Evolutionary conservation across 148 eudicot species (phyloP).

Genomic region (Suaeda aralocaspica): DNA sequence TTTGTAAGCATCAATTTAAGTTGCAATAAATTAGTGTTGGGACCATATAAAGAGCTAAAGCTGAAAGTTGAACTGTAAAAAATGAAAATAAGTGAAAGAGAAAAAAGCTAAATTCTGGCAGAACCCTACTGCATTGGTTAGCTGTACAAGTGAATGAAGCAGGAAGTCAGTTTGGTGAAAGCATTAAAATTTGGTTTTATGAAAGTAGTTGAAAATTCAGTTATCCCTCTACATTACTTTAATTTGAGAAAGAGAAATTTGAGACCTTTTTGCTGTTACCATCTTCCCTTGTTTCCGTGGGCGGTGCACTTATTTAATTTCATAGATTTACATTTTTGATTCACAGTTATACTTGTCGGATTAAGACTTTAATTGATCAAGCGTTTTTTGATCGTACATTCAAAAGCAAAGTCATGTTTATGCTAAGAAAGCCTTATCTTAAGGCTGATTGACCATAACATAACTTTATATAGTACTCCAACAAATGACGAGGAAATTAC

Average conservation of each 20-base stretch:
- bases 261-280: neutral
- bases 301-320: neutral
- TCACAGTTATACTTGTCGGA: no score
- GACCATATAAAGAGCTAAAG: neutral
- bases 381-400: no score
- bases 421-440: no score
- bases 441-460: no score
- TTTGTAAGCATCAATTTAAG: neutral
- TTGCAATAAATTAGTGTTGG: neutral
- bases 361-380: no score
- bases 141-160: neutral
- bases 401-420: no score
- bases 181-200: slow-evolving; percentile 12
- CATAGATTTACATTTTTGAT: no score
- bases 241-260: neutral
- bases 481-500: no score
- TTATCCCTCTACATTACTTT: neutral
- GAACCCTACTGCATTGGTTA: neutral
- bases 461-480: no score
- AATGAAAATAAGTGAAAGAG: neutral
- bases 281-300: slow-evolving; percentile 5
- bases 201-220: slow-evolving; percentile 16
- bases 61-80: neutral
- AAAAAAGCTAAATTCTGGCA: neutral
- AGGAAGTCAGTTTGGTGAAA: slow-evolving; percentile 4